Conservation (phyloP, 108 stramenopile species). For the Conticribra guillardii region DNA sequence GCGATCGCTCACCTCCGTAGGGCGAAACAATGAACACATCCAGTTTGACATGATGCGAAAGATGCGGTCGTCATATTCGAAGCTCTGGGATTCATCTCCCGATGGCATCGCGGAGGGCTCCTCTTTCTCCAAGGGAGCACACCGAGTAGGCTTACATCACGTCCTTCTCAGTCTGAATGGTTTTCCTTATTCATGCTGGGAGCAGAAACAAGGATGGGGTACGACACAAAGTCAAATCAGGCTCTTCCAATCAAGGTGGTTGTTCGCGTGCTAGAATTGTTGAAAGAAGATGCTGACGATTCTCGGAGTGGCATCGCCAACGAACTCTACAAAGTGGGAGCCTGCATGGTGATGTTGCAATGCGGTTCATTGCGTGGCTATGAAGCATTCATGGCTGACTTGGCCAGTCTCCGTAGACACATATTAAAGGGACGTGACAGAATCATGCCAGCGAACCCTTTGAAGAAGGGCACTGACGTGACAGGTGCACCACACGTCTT, state of each 20-base stretch:
- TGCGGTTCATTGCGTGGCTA: slow-evolving; percentile 9
- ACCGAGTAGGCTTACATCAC: not conserved
- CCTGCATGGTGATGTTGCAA: not conserved
- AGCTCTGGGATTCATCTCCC: slow-evolving; percentile 13
- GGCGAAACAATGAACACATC: slow-evolving; percentile 8
- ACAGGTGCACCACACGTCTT: slow-evolving; percentile 9
- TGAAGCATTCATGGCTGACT: slow-evolving; percentile 9
- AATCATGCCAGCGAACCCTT: not conserved
- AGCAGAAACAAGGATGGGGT: slow-evolving; percentile 16
- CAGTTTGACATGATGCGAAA: slow-evolving; percentile 41
- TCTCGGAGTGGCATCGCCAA: not conserved
- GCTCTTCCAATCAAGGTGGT: not conserved
- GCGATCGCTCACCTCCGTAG: slow-evolving; percentile 13
- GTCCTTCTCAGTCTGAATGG: slow-evolving; percentile 23
- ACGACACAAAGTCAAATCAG: slow-evolving; percentile 2
- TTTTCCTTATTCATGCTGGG: slow-evolving; percentile 5
- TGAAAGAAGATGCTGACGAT: not conserved
- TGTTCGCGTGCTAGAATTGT: not conserved
- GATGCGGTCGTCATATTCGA: slow-evolving; percentile 1
- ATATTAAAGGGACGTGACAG: not conserved
- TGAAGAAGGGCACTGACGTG: not conserved
- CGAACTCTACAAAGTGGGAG: slow-evolving; percentile 1
- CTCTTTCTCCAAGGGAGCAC: slow-evolving; percentile 1
- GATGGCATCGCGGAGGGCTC: slow-evolving; percentile 15
- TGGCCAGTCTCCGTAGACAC: not conserved